phyloP scores from a whole-genome alignment of 345 rosid genomes.

The Moricandia arvensis region DNA sequence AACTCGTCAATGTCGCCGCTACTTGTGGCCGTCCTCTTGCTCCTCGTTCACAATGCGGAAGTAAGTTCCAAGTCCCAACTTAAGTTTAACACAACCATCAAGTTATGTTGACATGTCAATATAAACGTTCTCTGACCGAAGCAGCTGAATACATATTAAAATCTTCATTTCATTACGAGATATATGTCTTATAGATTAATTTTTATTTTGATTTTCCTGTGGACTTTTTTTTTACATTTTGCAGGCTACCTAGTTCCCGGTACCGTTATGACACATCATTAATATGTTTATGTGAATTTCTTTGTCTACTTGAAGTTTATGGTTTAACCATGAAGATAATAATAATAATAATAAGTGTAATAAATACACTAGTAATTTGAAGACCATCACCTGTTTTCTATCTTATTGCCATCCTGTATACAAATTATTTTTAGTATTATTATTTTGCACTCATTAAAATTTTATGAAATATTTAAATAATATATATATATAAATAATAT shows the following conservation, averaged over 20 bases:
- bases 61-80: not conserved
- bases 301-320: not conserved
- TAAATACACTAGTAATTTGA: not conserved
- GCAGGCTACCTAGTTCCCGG: constrained; percentile 7
- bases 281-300: not conserved
- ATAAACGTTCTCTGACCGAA: not conserved
- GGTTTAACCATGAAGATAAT: not conserved
- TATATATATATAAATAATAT: too few relatives aligned
- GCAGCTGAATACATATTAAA: not conserved
- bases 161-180: too few relatives aligned
- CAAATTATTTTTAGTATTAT: too few relatives aligned
- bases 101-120: not conserved
- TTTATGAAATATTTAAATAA: too few relatives aligned
- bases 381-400: not conserved
- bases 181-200: not conserved
- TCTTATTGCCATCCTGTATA: not conserved
- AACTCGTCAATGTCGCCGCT: constrained; percentile 23
- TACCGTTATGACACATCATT: not conserved
- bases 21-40: constrained; percentile 24
- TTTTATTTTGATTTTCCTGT: not conserved
- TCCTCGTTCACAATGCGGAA: constrained; percentile 26
- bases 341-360: not conserved
- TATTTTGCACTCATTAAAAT: too few relatives aligned
- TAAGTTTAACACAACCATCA: not conserved
- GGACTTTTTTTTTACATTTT: not conserved